Conservation (phyloP, 106 monocot genomes). For the Narthecium ossifragum region DNA sequence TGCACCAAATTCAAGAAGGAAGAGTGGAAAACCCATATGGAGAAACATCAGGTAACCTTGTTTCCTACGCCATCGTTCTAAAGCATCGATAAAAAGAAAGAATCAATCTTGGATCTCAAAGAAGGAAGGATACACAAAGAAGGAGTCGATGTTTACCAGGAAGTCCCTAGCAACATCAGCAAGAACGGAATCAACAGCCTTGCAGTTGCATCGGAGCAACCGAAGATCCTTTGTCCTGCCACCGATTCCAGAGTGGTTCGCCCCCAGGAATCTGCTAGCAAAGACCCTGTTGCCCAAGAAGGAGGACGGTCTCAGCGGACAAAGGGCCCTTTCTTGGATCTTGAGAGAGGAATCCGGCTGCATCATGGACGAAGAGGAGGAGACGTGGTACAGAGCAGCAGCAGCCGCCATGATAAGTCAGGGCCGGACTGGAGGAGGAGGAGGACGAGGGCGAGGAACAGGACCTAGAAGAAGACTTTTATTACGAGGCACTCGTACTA, state of each 20-base stretch:
- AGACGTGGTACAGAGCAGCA: too few species aligned
- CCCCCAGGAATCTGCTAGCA: not conserved
- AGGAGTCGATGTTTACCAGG: conserved; percentile 2
- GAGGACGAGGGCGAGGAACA: too few species aligned
- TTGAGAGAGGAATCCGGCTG: not conserved
- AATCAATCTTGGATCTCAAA: too few species aligned
- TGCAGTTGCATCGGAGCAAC: not conserved
- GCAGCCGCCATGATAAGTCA: too few species aligned
- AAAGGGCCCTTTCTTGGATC: not conserved
- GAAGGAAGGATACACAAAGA: not conserved
- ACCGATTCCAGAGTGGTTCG: not conserved
- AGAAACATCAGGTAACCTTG: not conserved
- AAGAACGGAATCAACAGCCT: conserved; percentile 8
- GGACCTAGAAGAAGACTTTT: not conserved
- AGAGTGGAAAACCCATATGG: too few species aligned
- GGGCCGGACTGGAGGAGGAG: too few species aligned
- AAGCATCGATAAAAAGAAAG: not conserved
- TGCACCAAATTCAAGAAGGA: too few species aligned
- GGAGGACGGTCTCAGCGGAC: not conserved
- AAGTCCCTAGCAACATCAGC: conserved; percentile 13
- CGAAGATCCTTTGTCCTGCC: not conserved
- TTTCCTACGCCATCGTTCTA: not conserved
- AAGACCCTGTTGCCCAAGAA: not conserved
- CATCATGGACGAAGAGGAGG: not conserved
- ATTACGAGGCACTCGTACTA: not conserved